Evolutionary conservation across 2,329 filamentous ascomycete species (phyloP), one percentile per base, ranked within the genome.

Genomic region (Colletotrichum sojae): DNA sequence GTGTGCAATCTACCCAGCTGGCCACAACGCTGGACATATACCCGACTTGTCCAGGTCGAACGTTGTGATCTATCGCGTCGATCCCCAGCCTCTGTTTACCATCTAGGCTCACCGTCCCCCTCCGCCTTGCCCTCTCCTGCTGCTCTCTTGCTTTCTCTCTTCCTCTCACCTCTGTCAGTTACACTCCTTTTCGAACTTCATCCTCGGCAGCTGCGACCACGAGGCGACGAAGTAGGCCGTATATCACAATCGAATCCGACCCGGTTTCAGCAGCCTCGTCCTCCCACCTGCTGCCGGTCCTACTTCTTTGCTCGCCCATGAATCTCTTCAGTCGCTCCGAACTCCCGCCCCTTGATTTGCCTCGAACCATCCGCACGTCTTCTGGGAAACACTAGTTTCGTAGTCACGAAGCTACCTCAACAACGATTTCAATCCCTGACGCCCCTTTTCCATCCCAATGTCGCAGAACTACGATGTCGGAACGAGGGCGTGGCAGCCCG

Each of bases 401-500:
- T 61, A 69, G 51, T 46, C 56, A 59, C 60, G 59, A 56, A 62
- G 60, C 70, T 59, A 45, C 67, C 65, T 46, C 43, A 59, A 57
- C 52, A 56, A 61, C 70, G 22, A 39, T 12, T 55, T 36, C 46
- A 20, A n/a, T 49, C 20, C 46, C 16, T 22, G 16, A 25, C 43
- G 18, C 15, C 36, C 36, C 67, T 74, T 73, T 36, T 36, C 71
- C 70, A 61, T 58, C 80, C 81, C 79, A 83, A 97, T 97, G 95
- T 94, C 94, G 85, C 93, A 97, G 83, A 94, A 90, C 80, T 98
- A 97, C 85, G 95, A 98, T 87, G 90, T 98, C 79, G 96, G 95
- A 79, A 98, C 95, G 77, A 91, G 94, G 89, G 96, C 95, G 80
- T 99, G 96, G 96, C 96, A 98, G 89, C 95, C 96, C 76, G 96